Evolutionary conservation across 495 filamentous ascomycete genomes (phyloP).

Genomic region (Lophiotrema nucula): DNA sequence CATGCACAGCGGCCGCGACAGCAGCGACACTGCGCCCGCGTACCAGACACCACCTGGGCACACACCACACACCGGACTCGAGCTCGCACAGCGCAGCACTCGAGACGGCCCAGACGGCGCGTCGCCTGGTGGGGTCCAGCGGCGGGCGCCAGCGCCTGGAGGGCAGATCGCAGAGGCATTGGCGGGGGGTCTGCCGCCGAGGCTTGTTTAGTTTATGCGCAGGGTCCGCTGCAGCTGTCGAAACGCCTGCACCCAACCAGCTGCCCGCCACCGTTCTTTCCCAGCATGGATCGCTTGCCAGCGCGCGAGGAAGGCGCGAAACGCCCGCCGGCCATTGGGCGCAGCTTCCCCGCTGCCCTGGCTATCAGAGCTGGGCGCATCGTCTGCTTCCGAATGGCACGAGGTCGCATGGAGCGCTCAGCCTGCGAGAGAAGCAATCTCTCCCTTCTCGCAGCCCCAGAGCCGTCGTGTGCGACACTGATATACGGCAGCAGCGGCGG

Average conservation of each 20-base stretch:
- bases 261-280: not conserved
- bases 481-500: not conserved
- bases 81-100: not conserved
- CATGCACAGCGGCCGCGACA: too few relatives aligned
- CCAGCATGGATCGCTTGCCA: not conserved
- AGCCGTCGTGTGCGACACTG: not conserved
- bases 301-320: conserved; percentile 8
- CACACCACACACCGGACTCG: not conserved
- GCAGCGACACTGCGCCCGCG: not conserved
- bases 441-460: not conserved
- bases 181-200: conserved; percentile 10
- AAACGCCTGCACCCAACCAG: conserved; percentile 1
- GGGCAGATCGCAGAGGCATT: not conserved
- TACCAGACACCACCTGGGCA: not conserved
- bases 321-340: not conserved
- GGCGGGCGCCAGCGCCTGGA: not conserved
- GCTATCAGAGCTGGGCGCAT: conserved; percentile 10
- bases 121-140: not conserved
- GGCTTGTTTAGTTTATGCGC: conserved; percentile 9
- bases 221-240: not conserved
- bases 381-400: conserved; percentile 16
- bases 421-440: conserved; percentile 1
- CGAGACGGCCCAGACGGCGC: not conserved
- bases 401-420: not conserved
- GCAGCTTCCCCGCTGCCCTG: not conserved